Evolutionary conservation across 2,329 filamentous ascomycete species (phyloP).

Genomic region (Xylariaceae sp.): DNA sequence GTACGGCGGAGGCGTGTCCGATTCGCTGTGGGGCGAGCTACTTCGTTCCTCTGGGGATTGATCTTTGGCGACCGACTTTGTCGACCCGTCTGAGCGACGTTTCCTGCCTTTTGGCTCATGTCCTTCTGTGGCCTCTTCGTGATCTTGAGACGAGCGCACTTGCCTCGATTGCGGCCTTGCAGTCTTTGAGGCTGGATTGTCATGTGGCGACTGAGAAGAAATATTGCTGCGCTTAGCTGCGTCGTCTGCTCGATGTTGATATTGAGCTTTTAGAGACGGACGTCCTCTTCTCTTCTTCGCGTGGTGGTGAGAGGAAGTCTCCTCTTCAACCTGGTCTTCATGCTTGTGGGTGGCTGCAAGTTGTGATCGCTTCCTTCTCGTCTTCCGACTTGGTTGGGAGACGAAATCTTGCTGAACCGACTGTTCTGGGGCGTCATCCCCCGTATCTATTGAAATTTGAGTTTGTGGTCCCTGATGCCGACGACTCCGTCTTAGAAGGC

Average conservation of each 20-base stretch:
- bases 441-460: background rate
- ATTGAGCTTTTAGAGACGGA: slow-evolving; percentile 25
- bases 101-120: background rate
- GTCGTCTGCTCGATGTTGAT: slow-evolving; percentile 7
- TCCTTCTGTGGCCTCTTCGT: slow-evolving; percentile 12
- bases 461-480: slow-evolving; percentile 18
- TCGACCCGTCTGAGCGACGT: background rate
- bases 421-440: background rate
- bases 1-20: slow-evolving; percentile 36
- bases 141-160: slow-evolving; percentile 10
- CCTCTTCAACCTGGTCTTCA: slow-evolving; percentile 9
- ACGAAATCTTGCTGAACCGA: background rate
- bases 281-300: slow-evolving; percentile 24
- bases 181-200: no score
- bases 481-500: slow-evolving; percentile 25
- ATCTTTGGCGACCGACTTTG: slow-evolving; percentile 9
- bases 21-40: slow-evolving; percentile 22
- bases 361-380: slow-evolving; percentile 4
- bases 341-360: slow-evolving; percentile 3
- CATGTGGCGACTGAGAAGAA: no score
- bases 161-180: background rate
- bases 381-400: background rate
- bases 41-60: slow-evolving; percentile 15
- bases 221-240: background rate
- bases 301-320: background rate